Conservation (phyloP, 1,284 basidiomycete genomes). For the Boletellus sp. region DNA sequence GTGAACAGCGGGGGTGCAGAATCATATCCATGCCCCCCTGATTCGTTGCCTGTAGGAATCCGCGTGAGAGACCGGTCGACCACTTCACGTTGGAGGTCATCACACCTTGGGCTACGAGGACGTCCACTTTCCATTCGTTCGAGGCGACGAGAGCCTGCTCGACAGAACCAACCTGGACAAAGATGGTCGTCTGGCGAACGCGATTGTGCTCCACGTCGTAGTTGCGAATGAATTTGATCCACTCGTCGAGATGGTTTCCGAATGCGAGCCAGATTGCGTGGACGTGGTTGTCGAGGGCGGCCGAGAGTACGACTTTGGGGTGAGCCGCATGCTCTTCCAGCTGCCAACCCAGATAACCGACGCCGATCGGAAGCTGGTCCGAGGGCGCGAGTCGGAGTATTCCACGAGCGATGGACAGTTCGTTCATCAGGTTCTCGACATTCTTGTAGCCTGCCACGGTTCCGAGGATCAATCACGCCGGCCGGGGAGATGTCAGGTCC, state of each 20-base stretch:
- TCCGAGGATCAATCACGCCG: constrained; percentile 2
- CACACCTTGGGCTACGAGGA: constrained; percentile 73
- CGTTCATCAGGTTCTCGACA: constrained; percentile 41
- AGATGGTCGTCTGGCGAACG: constrained; percentile 49
- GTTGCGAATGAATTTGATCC: constrained; percentile 58
- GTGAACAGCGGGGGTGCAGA: constrained; percentile 56
- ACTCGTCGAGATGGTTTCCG: constrained; percentile 53
- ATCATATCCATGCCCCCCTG: constrained; percentile 67
- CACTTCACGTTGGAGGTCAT: not conserved
- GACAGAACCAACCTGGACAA: constrained; percentile 58
- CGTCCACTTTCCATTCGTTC: constrained; percentile 62
- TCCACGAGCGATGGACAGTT: constrained; percentile 48
- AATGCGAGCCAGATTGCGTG: constrained; percentile 72
- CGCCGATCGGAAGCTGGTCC: constrained; percentile 56
- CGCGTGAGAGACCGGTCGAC: constrained; percentile 6
- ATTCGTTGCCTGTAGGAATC: constrained; percentile 57
- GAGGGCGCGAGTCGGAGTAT: constrained; percentile 33
- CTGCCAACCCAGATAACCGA: constrained; percentile 71
- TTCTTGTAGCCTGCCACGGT: constrained; percentile 43
- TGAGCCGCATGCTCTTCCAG: constrained; percentile 45
- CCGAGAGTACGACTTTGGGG: constrained; percentile 37
- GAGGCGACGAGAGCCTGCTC: constrained; percentile 55
- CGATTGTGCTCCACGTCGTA: constrained; percentile 41
- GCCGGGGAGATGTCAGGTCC: not conserved
- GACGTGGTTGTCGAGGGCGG: constrained; percentile 54